Percentiles rank a stretch among this genome's conserved stretches.
phyloP scores from a whole-genome alignment of 2,329 filamentous ascomycete species.

The Botrytis byssoidea region DNA sequence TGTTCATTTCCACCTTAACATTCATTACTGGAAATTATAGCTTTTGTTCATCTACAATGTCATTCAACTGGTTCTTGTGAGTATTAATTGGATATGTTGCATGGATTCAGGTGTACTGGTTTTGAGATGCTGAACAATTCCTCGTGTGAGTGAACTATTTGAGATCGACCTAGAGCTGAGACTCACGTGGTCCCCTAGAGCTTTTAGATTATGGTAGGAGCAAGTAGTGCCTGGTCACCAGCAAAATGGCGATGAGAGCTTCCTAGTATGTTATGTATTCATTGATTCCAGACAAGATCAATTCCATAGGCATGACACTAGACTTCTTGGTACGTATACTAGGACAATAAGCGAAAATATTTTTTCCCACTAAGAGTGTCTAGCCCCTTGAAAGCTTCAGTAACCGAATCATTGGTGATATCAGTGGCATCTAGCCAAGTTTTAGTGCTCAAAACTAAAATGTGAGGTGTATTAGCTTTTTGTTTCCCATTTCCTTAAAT shows the following conservation, averaged over 20 bases:
- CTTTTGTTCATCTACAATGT: rapidly evolving
- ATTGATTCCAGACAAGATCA: neutral
- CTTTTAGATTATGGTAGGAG: neutral
- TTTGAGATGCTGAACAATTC: neutral
- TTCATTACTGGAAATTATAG: too few relatives aligned
- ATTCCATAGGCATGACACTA: neutral
- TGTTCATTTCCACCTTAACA: too few relatives aligned
- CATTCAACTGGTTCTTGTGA: neutral
- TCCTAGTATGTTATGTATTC: neutral
- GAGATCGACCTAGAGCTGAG: neutral
- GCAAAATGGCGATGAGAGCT: rapidly evolving
- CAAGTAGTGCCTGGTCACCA: neutral
- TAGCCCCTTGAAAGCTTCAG: neutral
- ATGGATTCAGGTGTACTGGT: neutral
- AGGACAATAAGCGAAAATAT: neutral
- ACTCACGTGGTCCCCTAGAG: neutral
- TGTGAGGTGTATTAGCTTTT: neutral
- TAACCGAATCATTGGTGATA: neutral
- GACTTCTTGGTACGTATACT: neutral
- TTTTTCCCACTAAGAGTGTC: neutral
- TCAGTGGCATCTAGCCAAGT: neutral
- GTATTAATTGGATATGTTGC: neutral
- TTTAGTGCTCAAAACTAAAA: neutral
- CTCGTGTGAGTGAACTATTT: neutral
- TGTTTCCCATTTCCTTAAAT: neutral